Base-by-base conservation (phyloP, 2,329 filamentous ascomycete species). In the Pseudopithomyces chartarum region DNA sequence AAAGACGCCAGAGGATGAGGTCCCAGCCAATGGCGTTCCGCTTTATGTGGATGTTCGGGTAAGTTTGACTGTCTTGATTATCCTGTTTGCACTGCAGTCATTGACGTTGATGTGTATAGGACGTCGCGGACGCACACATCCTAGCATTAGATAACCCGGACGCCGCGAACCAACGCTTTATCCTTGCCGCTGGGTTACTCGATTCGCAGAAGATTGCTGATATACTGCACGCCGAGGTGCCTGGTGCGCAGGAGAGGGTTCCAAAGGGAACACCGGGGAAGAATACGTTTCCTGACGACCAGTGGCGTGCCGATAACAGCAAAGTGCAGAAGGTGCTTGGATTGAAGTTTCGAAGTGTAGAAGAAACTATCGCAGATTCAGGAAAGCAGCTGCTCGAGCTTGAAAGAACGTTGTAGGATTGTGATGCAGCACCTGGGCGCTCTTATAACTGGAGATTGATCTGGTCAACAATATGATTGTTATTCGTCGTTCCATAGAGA, bases 91-190 rank as follows among this genome's bases (percentile, higher is more conserved):
- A 26, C 6, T 26, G 13, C 1, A 6, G 38, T 17, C 26, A 19
- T 48, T 74, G 70, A 66, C 62, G 73, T 17, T 29, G 29, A 47
- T 33, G 26, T 2, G 6, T 42, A 19, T 22, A 55, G 46, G 75
- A 89, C 62, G 80, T 89, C 0, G 86, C 86, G 0, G 67, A 80
- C 1, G 82, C 82, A 0, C 86, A 90, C 59, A 79, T 89, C 20
- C 78, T 79, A 23, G 84, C 85, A 0, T 75, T 78, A 4, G 78
- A 83, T 49, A 73, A 81, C 6, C 77, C 81, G 1, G 81, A 81
- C 32, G 79, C 77, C 11, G 85, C 83, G 0, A 84, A 81, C 12
- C 80, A 85, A 67, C 79, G 87, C 1, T 89, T 87, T 73, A 85
- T 88, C 64, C 22, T 57, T 34, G 82, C 85, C 0, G 45, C 34